Evolutionary conservation across 1,284 basidiomycete genomes (phyloP).

Genomic region (Macrocystidia cucumis): DNA sequence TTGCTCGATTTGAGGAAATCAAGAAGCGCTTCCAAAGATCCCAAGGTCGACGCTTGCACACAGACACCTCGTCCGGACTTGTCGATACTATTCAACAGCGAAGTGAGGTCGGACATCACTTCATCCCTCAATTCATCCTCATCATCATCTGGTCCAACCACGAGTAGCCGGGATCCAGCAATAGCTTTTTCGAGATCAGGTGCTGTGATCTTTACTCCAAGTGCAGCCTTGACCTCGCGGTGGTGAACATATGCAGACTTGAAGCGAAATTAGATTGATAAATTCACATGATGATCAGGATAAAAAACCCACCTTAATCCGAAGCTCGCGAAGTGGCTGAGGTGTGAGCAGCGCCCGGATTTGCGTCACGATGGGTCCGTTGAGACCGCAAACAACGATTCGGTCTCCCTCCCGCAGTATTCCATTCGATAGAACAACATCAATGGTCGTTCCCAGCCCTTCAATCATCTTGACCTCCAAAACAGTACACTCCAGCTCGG

Average conservation of each 20-base stretch:
- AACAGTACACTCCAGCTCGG: constrained; percentile 98
- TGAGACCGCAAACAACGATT: constrained; percentile 96
- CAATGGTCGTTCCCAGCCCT: constrained; percentile 96
- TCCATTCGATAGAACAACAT: constrained; percentile 96
- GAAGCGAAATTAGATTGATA: constrained; percentile 5
- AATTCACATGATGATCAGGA: background rate
- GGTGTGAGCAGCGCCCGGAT: constrained; percentile 93
- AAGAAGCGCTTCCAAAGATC: constrained; percentile 93
- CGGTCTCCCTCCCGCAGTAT: constrained; percentile 89
- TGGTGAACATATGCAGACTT: constrained; percentile 97
- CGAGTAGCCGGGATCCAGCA: constrained; percentile 91
- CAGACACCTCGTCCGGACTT: constrained; percentile 95
- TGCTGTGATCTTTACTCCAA: constrained; percentile 95
- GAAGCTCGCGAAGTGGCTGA: constrained; percentile 92
- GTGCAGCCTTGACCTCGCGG: constrained; percentile 95
- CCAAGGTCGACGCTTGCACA: constrained; percentile 96
- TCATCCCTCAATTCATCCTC: constrained; percentile 94
- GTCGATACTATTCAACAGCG: constrained; percentile 87
- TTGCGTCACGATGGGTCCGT: constrained; percentile 96
- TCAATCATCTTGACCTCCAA: constrained; percentile 99
- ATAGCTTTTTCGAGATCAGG: constrained; percentile 99
- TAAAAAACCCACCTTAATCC: constrained; percentile 73
- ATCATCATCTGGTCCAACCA: constrained; percentile 91
- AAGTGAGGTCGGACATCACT: constrained; percentile 94
- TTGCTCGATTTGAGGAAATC: constrained; percentile 96